Base-by-base conservation (phyloP, 2,329 filamentous ascomycete genomes). In the Hirsutella minnesotensis region DNA sequence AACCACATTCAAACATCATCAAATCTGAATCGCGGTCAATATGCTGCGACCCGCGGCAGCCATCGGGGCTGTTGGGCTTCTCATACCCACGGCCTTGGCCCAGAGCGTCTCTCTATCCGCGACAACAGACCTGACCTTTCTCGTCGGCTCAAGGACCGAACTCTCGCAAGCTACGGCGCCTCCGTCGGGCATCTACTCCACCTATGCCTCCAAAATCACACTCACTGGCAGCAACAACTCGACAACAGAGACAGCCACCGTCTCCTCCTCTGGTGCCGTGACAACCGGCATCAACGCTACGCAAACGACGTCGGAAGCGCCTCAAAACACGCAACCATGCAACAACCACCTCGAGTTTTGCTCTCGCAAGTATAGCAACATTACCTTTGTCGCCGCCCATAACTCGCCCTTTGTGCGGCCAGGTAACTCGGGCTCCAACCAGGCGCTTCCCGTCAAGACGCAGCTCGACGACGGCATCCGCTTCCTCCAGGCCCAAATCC, bases 271-370 rank as follows among this genome's bases (percentile, higher is more conserved):
- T 7, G 24, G 24, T 12, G 24, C 24, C 7, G 31, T 18, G n/a
- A 16, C 33, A 8, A 34, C 33, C 13, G 33, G 8, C 13, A 12
- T 10, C 34, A 69, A 66, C 49, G 56, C 61, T 40, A 64, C 63
- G 45, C 60, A 59, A 36, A 61, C 62, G 10, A 62, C 57, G 9
- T 46, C 57, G 55, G 39, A 49, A 21, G 50, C 63, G 40, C 70
- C 80, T 1, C 76, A 73, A 38, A 90, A 89, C 60, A 89, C 83
- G 0, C 78, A 79, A 46, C 79, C 84, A 4, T 94, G 86, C 69
- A 94, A 94, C 62, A 79, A 79, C 58, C 79, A 85, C 51, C 64
- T 81, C 20, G 84, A 90, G 61, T 79, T 92, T 53, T 94, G 86
- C 66, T 64, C 63, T 5, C 76, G 85, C 46, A 80, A 77, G 52